Base-by-base conservation (phyloP, 768 basidiomycete genomes). In the Kwoniella botswanensis region DNA sequence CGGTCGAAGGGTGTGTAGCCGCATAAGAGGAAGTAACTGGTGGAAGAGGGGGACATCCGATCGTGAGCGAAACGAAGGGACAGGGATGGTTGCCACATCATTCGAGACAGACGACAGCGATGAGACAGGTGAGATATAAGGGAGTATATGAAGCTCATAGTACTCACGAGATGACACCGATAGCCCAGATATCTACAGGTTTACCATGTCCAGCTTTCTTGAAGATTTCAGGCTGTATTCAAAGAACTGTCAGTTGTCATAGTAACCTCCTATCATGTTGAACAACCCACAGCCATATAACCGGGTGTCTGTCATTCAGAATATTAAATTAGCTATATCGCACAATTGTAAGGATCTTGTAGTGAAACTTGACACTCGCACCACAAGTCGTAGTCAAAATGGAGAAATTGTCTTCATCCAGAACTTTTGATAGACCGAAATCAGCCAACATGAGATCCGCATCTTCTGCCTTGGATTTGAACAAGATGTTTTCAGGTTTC, bases 361-460 rank as follows among this genome's bases (percentile, higher is more conserved):
- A 10, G 2, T 56, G n/a, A 56, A 18, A 1, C 1, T 29, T 17
- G 35, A 35, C 12, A 17, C 93, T 93, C 41, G 15, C 77, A 52
- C 96, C 96, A 77, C 96, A 99, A 46, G 98, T 92, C 82, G 98
- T 97, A 0, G 94, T 98, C 73, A 99, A 86, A 77, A 92, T 84
- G 67, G 89, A 90, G 76, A 94, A 87, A 83, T 93, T 93, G 71
- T 92, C 90, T 75, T 93, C 93, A 46, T 95, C 90, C 88, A 98
- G 91, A 53, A 98, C 88, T 43, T 93, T 89, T 10, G 81, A 82
- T 55, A 84, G 68, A 76, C 95, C 96, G 82, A 99, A 99, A 84
- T 99, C 96, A 0, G 96, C 96, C 68, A 99, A 90, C 90, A 97
- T 93, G 77, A 99, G 91, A 79, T 96, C 94, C 17, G 94, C 91